These are phyloP conservation scores for Globisporangium middletonii DNA, from an alignment of 352 stramenopile species.

Conservation along the genomic window DNA sequence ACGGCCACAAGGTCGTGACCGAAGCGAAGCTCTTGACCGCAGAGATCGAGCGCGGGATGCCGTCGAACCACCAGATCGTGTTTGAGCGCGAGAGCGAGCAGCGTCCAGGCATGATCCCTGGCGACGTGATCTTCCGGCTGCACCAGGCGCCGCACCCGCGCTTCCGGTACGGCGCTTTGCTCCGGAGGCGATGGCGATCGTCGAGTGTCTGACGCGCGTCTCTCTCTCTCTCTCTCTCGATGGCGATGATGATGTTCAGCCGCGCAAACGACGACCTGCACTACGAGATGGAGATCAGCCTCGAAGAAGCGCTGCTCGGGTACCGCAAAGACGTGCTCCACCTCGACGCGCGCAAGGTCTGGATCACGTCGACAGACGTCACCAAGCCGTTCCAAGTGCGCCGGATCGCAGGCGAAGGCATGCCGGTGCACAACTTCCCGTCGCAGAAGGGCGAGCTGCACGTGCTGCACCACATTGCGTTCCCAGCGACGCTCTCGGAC, in stretches of 20 bases:
- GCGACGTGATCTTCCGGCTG: constrained; percentile 95
- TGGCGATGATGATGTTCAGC: constrained; percentile 19
- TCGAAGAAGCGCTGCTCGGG: constrained; percentile 94
- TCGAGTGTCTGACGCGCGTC: background rate
- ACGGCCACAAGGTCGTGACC: constrained; percentile 76
- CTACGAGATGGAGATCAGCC: constrained; percentile 92
- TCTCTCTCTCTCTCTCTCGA: background rate
- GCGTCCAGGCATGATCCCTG: constrained; percentile 79
- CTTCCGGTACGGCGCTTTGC: constrained; percentile 60
- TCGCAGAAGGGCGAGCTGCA: constrained; percentile 91
- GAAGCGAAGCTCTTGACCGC: constrained; percentile 78
- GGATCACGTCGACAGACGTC: constrained; percentile 74
- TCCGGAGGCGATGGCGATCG: background rate
- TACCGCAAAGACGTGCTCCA: constrained; percentile 92
- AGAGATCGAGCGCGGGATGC: constrained; percentile 79
- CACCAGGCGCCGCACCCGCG: constrained; percentile 82
- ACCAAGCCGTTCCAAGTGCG: constrained; percentile 93
- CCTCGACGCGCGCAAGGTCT: constrained; percentile 92
- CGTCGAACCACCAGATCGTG: constrained; percentile 78
- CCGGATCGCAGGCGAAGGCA: constrained; percentile 91
- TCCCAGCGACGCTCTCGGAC: constrained; percentile 84
- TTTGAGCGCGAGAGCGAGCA: constrained; percentile 86
- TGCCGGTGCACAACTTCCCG: constrained; percentile 91
- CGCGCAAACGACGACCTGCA: constrained; percentile 94
- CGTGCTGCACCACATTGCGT: constrained; percentile 94